Evolutionary conservation across 1,284 basidiomycete species (phyloP).

Genomic region (Inonotus obliquus): DNA sequence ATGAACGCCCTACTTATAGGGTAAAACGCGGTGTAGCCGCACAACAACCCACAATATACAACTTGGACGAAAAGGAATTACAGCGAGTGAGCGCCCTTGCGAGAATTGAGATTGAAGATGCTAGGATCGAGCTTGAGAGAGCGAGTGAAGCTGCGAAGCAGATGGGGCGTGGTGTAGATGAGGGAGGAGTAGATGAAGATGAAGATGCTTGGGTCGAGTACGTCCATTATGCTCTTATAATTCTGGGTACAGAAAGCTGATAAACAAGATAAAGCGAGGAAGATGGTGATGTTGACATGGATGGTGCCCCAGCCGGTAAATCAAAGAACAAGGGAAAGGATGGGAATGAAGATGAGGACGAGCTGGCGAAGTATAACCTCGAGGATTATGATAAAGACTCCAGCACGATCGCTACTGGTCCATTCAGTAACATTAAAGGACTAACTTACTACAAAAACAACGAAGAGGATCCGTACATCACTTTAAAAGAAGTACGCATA

Average conservation of each 20-base stretch:
- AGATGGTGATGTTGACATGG: constrained; percentile 47
- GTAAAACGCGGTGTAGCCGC: constrained; percentile 78
- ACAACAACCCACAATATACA: constrained; percentile 82
- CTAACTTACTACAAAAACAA: constrained; percentile 89
- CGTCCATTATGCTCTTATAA: constrained; percentile 35
- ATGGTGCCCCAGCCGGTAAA: constrained; percentile 27
- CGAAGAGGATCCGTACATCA: constrained; percentile 96
- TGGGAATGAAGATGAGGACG: constrained; percentile 48
- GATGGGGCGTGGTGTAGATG: constrained; percentile 60
- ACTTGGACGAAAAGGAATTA: constrained; percentile 88
- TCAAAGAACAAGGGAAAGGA: constrained; percentile 31
- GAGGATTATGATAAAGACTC: constrained; percentile 93
- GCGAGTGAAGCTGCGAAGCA: constrained; percentile 73
- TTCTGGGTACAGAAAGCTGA: not conserved
- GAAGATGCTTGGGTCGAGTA: constrained; percentile 78
- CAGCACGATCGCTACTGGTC: constrained; percentile 66
- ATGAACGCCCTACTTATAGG: constrained; percentile 41
- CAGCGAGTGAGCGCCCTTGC: constrained; percentile 88
- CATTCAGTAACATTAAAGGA: constrained; percentile 96
- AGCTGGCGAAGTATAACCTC: constrained; percentile 88
- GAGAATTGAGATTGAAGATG: constrained; percentile 85
- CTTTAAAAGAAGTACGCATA: constrained; percentile 80
- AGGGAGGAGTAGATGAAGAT: constrained; percentile 46
- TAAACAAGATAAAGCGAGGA: constrained; percentile 36
- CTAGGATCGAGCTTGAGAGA: constrained; percentile 78